A percentile compares a stretch with the other conserved stretches of the same genome.
phyloP scores from a whole-genome alignment of 2,329 filamentous ascomycete species.

The Fusarium sacchari region DNA sequence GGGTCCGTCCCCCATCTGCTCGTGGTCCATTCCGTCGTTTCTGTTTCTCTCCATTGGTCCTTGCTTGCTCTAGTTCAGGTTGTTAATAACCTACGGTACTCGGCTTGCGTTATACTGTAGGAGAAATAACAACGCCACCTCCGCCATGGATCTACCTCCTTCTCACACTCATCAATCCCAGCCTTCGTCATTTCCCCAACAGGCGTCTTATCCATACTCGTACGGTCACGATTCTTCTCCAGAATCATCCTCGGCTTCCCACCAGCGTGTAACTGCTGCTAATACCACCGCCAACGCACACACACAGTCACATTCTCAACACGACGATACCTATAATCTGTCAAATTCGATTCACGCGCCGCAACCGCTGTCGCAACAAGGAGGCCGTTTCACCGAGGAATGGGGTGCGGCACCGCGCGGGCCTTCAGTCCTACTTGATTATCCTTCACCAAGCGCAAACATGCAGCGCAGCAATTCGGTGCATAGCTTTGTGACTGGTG shows the following conservation, averaged over 20 bases:
- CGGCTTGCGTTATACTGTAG: constrained; percentile 17
- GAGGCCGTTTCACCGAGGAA: constrained; percentile 73
- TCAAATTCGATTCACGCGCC: constrained; percentile 32
- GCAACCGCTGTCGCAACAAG: constrained; percentile 36
- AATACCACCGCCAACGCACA: constrained; percentile 33
- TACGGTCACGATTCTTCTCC: constrained; percentile 37
- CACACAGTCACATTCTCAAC: constrained; percentile 18
- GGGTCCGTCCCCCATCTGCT: constrained; percentile 13
- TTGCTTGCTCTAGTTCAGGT: constrained; percentile 18
- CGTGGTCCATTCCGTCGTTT: constrained; percentile 25
- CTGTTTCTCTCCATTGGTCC: constrained; percentile 17
- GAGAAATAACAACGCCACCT: constrained; percentile 43
- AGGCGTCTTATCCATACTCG: constrained; percentile 31
- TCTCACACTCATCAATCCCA: constrained; percentile 39
- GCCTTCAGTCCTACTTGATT: constrained; percentile 68
- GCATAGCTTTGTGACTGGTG: constrained; percentile 62
- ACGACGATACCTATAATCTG: constrained; percentile 35
- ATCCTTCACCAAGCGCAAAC: constrained; percentile 46
- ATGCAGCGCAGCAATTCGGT: constrained; percentile 72
- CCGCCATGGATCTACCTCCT: constrained; percentile 47
- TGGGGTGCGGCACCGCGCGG: constrained; percentile 76
- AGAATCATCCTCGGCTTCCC: constrained; percentile 32
- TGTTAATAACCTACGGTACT: constrained; percentile 10
- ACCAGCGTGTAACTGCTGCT: constrained; percentile 23
- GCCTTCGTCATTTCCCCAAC: constrained; percentile 35